phyloP scores from a whole-genome alignment of 768 basidiomycete species.

The Leccinum pellstonianum region DNA sequence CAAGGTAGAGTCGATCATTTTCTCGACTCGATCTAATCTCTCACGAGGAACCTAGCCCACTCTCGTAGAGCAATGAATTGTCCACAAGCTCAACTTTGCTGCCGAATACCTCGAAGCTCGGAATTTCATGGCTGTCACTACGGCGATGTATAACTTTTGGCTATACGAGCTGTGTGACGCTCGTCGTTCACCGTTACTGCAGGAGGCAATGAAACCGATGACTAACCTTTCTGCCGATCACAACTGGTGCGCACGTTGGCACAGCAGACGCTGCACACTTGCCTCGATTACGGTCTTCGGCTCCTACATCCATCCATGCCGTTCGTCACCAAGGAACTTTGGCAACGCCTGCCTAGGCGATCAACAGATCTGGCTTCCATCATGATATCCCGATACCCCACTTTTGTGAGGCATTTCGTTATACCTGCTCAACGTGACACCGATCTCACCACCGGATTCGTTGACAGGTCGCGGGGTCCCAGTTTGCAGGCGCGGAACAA shows the following conservation, averaged over 20 bases:
- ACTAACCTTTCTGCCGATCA: constrained; percentile 72
- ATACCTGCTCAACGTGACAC: background rate
- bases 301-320: constrained; percentile 97
- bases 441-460: background rate
- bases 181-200: constrained; percentile 11
- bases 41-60: constrained; percentile 54
- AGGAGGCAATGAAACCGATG: constrained; percentile 99
- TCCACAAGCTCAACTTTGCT: constrained; percentile 70
- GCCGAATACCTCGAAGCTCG: constrained; percentile 59
- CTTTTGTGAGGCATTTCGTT: constrained; percentile 51
- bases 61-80: constrained; percentile 91
- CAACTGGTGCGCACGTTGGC: constrained; percentile 67
- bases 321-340: constrained; percentile 40
- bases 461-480: constrained; percentile 37
- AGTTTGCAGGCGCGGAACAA: no score
- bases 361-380: constrained; percentile 82
- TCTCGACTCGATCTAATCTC: constrained; percentile 1
- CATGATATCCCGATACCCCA: constrained; percentile 85
- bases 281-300: constrained; percentile 85
- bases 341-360: constrained; percentile 91
- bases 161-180: constrained; percentile 96
- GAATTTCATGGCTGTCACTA: constrained; percentile 95
- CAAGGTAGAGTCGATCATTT: no score
- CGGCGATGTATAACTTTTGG: constrained; percentile 89
- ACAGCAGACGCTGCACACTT: constrained; percentile 94